Conservation (phyloP, 176 grass and related monocot genomes). For the Tillandsia leiboldiana region DNA sequence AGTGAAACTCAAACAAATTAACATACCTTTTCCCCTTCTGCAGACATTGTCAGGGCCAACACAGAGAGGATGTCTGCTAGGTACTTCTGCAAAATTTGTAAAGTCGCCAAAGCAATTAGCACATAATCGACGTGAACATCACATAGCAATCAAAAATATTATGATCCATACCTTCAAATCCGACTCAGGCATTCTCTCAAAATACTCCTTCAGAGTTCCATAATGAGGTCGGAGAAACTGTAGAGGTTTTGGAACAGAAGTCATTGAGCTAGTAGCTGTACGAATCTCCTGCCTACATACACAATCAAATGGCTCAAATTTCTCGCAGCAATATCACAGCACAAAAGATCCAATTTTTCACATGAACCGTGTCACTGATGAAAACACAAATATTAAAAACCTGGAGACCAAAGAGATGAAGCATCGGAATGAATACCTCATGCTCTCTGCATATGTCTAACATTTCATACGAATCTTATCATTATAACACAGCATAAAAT, state of each 20-base stretch:
- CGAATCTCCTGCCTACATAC: slow-evolving; percentile 65
- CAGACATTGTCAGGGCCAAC: slow-evolving; percentile 82
- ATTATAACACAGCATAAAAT: neutral
- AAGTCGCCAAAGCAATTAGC: slow-evolving; percentile 4
- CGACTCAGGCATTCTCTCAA: slow-evolving; percentile 60
- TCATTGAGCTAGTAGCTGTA: slow-evolving; percentile 92
- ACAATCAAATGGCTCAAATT: slow-evolving; percentile 1
- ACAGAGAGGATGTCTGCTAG: slow-evolving; percentile 82
- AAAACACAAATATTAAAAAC: no score
- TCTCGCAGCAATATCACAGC: slow-evolving; percentile 1
- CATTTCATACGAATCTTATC: no score
- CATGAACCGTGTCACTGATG: neutral
- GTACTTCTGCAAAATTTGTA: slow-evolving; percentile 52
- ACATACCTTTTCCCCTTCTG: slow-evolving; percentile 86
- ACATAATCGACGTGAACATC: neutral
- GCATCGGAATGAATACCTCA: no score
- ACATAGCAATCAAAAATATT: neutral
- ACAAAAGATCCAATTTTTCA: neutral
- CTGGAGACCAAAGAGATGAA: no score
- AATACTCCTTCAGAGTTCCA: slow-evolving; percentile 71
- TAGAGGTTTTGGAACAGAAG: slow-evolving; percentile 84
- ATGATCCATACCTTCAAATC: slow-evolving; percentile 56
- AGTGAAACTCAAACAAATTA: neutral
- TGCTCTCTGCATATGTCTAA: no score
- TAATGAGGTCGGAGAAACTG: slow-evolving; percentile 92